A percentile compares a stretch with the other conserved stretches of the same genome.
These are phyloP conservation scores for Paecilomyces variotii DNA, from an alignment of 2,329 filamentous ascomycete genomes.

Conservation along the genomic window DNA sequence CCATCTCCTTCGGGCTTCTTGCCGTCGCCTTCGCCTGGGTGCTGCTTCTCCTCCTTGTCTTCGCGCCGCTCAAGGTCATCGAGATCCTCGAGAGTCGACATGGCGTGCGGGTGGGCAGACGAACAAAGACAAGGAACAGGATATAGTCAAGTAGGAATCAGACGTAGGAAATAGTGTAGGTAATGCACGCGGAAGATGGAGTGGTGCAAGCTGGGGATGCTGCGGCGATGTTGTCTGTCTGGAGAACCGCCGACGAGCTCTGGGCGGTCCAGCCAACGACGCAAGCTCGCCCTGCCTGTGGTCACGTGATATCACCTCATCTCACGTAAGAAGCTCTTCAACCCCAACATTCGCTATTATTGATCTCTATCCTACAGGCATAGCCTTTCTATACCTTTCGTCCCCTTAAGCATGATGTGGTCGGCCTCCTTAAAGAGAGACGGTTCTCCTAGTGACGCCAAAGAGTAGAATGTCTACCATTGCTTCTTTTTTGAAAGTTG, in stretches of 20 bases:
- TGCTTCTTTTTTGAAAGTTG: background rate
- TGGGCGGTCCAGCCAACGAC: background rate
- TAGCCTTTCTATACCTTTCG: background rate
- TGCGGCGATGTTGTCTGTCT: constrained; percentile 1
- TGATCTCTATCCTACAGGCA: background rate
- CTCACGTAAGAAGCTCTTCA: background rate
- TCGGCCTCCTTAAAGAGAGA: background rate
- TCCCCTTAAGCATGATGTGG: background rate
- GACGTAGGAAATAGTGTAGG: background rate
- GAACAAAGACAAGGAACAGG: background rate
- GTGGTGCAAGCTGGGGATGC: background rate
- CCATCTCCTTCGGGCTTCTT: constrained; percentile 54
- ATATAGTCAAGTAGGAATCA: constrained; percentile 3
- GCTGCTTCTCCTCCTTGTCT: constrained; percentile 60
- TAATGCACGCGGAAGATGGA: background rate
- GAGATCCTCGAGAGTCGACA: constrained; percentile 89
- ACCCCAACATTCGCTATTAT: background rate
- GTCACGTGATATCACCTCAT: constrained; percentile 1
- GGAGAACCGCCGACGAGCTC: background rate
- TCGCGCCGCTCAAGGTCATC: constrained; percentile 72
- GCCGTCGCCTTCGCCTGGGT: constrained; percentile 47
- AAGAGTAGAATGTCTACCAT: background rate
- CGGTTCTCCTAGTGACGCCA: background rate
- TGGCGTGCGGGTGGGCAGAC: constrained; percentile 35
- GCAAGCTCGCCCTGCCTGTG: constrained; percentile 2